Evolutionary conservation across 495 filamentous ascomycete species (phyloP).

Genomic region (Parmelia sp.): DNA sequence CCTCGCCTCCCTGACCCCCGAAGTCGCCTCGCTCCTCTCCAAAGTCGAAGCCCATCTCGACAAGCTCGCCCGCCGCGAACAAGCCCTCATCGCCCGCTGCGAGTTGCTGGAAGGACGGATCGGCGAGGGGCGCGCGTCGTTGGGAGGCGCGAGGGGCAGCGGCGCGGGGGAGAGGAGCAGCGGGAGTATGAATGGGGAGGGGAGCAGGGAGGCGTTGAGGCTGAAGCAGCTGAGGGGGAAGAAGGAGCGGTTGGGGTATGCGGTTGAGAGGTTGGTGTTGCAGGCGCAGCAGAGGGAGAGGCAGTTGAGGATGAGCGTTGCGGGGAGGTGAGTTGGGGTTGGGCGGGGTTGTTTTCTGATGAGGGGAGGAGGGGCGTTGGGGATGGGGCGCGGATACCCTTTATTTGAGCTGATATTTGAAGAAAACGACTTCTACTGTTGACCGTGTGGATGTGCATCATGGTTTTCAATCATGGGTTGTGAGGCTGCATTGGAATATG

Average conservation of each 20-base stretch:
- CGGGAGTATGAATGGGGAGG: constrained; percentile 29
- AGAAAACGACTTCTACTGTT: neutral
- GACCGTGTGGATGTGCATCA: neutral
- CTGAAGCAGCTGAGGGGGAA: constrained; percentile 61
- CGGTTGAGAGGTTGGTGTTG: constrained; percentile 63
- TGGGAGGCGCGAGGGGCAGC: constrained; percentile 26
- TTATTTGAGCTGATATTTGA: neutral
- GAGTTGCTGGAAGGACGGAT: constrained; percentile 67
- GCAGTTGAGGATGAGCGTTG: constrained; percentile 78
- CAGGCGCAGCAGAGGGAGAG: constrained; percentile 62
- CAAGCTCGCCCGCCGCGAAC: constrained; percentile 63
- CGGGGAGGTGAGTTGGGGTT: constrained; percentile 28
- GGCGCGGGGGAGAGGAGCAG: constrained; percentile 30
- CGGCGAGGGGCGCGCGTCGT: constrained; percentile 28
- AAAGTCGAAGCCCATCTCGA: constrained; percentile 63
- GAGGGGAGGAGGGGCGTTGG: neutral
- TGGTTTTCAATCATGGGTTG: neutral
- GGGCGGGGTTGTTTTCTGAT: neutral
- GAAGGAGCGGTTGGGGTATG: constrained; percentile 73
- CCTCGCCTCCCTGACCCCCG: constrained; percentile 66
- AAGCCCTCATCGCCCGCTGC: constrained; percentile 60
- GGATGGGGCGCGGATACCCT: constrained; percentile 9
- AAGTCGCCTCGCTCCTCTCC: constrained; percentile 59
- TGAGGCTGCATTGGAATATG: neutral
- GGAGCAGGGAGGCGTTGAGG: constrained; percentile 50